Evolutionary conservation across 2,329 filamentous ascomycete species (phyloP), one percentile per base, ranked within the genome.

Genomic region (Fusarium kyushuense): DNA sequence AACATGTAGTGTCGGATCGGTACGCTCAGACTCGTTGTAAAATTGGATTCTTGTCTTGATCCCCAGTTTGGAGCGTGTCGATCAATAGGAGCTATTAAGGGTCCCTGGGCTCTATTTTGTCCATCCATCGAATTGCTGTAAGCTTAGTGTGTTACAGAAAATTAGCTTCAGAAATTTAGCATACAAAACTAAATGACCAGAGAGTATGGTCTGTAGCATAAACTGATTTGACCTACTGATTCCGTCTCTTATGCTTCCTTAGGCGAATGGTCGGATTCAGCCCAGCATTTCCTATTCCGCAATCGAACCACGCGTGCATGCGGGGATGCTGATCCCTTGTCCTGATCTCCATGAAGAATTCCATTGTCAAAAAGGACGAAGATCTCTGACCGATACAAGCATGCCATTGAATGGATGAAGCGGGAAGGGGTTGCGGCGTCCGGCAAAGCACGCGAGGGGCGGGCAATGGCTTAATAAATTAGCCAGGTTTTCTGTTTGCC

Each of bases 401-500:
- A 51, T 51, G 47, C 32, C 23, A 65, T 62, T 55, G 47, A 69
- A 63, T 52, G 56, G 61, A 45, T 38, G 54, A 41, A 33, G 35
- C 56, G 56, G 61, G 61, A 66, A 66, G 52, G 51, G 65, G 65
- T 56, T 69, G 61, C 56, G 57, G 56, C 61, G 41, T 54, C 48
- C 56, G 65, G 65, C 61, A 69, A 65, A 65, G 48, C 61, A 69
- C 61, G 65, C 65, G 65, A 57, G 65, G 59, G 61, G 51, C 53
- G 40, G 25, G 17, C 27, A 60, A 65, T 69, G 61, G 61, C 65
- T 63, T 67, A 54, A 42, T 27, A 49, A 51, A 62, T 59, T 57
- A 58, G 51, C 62, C 54, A 56, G 67, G 66, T 56, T 64, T 70
- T 51, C 40, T 25, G 30, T 67, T 70, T 74, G 68, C 72, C 71